These are phyloP conservation scores for Mrakia frigida DNA, from an alignment of 768 basidiomycete species.

Conservation along the genomic window DNA sequence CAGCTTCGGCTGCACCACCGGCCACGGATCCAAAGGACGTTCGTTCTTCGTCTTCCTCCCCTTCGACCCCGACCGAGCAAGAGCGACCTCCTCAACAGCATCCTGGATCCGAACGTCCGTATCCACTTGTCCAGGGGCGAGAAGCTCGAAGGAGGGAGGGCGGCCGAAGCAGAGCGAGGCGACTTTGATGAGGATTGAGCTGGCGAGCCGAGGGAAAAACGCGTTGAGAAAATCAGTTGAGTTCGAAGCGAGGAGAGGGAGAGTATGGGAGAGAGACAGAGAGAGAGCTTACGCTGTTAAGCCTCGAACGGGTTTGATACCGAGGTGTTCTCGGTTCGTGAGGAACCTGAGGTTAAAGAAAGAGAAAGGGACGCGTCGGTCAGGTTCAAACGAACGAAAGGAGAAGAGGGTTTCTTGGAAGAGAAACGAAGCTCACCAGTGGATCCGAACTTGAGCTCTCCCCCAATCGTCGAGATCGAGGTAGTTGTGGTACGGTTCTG, in stretches of 20 bases:
- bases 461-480: constrained; percentile 36
- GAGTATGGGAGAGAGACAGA: background rate
- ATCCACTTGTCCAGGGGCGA: background rate
- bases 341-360: background rate
- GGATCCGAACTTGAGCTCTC: constrained; percentile 20
- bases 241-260: no score
- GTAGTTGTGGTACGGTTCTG: constrained; percentile 30
- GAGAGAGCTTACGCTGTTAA: background rate
- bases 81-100: background rate
- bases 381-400: background rate
- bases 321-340: background rate
- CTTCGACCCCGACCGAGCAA: background rate
- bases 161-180: background rate
- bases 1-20: no score
- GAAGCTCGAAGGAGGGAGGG: background rate
- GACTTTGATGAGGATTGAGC: background rate
- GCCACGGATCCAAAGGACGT: no score
- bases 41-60: background rate
- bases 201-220: background rate
- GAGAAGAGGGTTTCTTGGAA: background rate
- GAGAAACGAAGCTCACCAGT: background rate
- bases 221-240: background rate
- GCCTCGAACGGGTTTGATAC: background rate
- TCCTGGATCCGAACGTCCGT: background rate
- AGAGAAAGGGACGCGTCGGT: background rate